phyloP scores from a whole-genome alignment of 805 yeast genomes.

The Saturnispora zaruensis region DNA sequence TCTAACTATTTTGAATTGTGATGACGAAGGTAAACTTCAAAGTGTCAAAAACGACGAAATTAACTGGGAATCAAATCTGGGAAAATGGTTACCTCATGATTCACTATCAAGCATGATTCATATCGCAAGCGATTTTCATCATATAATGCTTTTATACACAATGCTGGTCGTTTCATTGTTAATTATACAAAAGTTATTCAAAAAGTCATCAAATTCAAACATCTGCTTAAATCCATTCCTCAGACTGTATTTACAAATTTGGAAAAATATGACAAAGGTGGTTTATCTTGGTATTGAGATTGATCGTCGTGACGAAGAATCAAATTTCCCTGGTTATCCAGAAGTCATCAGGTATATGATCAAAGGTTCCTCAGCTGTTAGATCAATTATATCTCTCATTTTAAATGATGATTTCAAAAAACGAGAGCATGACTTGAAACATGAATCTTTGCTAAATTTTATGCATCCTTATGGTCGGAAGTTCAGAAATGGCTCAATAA shows the following conservation, averaged over 20 bases:
- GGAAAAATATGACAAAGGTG: conserved; percentile 60
- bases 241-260: conserved; percentile 45
- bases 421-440: conserved; percentile 47
- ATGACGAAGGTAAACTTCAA: conserved; percentile 35
- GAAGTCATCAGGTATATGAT: conserved; percentile 39
- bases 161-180: conserved; percentile 35
- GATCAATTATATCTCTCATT: conserved; percentile 54
- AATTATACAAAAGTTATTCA: conserved; percentile 37
- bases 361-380: conserved; percentile 54
- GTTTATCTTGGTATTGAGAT: conserved; percentile 53
- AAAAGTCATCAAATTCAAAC: conserved; percentile 26
- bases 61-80: conserved; percentile 27
- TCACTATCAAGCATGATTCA: conserved; percentile 18
- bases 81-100: conserved; percentile 32
- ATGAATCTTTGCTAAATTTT: conserved; percentile 50
- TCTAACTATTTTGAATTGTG: conserved; percentile 31
- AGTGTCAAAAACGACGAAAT: conserved; percentile 33
- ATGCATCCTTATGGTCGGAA: conserved; percentile 62
- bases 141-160: conserved; percentile 39
- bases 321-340: conserved; percentile 35
- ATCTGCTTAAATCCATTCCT: conserved; percentile 54
- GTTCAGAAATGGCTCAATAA: conserved; percentile 49
- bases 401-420: conserved; percentile 40
- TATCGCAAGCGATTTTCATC: conserved; percentile 25
- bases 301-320: conserved; percentile 42